Evolutionary conservation across 164 flowering plant genomes (phyloP), one percentile per base, ranked within the genome.

Genomic region (Litsea cubeba): DNA sequence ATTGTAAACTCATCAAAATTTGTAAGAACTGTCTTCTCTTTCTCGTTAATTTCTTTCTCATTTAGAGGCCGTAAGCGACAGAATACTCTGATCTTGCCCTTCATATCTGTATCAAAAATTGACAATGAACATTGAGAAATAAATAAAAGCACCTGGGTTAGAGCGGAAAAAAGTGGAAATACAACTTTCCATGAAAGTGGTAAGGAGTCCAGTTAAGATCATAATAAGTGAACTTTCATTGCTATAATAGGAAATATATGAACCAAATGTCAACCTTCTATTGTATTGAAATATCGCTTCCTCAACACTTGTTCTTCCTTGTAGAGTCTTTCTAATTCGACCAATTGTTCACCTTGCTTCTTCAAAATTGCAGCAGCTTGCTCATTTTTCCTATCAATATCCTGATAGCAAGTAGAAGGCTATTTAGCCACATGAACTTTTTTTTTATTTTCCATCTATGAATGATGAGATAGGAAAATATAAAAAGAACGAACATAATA

Each of bases 351-450:
- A 50, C 89, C 92, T 88, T 94, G 98, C 91, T 87, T 91, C 87
- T 88, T 94, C 79, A 96, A 83, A 69, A 96, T 90, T n/a, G 92
- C 84, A 77, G 98, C 98, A 73, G 97, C 92, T 81, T 96, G 98
- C 77, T 89, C 98, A 83, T 96, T 96, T 79, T 92, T 96, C 80
- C 98, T 85, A 79, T 96, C 97, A 78, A 94, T 94, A 71, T 94
- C 99, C 99, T 94, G 76, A 70, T 72, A 72, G 15, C 64, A 81
- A 28, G 25, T 24, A 72, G 28, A 62, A 30, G 17, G 17, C n/a
- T 15, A 20, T 30, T 78, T 28, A 75, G 58, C 24, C 1, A n/a
- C 5, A 62, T 66, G 11, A 18, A 22, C 54, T 0, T 68, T 3
- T 12, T 25, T 26, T 14, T 66, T 26, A 30, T 3, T 30, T 30